phyloP scores from a whole-genome alignment of 306 rosid species.

The Trichosanthes cucumerina region DNA sequence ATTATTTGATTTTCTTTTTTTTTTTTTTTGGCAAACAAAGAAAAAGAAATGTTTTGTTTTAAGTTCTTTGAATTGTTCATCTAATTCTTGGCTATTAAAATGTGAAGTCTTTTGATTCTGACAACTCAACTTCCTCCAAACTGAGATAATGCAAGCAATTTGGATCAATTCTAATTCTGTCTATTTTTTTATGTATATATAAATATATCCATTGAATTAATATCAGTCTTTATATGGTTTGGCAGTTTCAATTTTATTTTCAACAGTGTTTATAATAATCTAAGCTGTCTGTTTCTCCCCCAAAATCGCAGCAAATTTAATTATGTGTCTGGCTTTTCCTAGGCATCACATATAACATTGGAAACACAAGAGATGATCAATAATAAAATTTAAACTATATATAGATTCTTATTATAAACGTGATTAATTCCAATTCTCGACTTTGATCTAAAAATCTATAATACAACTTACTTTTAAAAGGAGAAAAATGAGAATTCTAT shows the following conservation, averaged over 20 bases:
- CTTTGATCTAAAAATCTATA: not conserved
- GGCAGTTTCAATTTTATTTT: constrained; percentile 1
- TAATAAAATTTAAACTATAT: not conserved
- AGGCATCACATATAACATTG: not conserved
- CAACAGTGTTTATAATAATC: not conserved
- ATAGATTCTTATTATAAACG: not conserved
- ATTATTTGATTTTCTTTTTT: not conserved
- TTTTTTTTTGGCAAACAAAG: not conserved
- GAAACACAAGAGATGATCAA: not conserved
- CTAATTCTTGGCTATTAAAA: not conserved
- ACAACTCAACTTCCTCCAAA: constrained; percentile 1
- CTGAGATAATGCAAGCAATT: constrained; percentile 2
- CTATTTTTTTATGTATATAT: not conserved
- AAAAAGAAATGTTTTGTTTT: not conserved
- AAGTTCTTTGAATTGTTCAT: constrained; percentile 5
- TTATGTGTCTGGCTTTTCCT: not conserved
- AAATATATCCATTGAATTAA: not conserved
- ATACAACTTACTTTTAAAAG: not conserved
- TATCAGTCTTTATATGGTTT: not conserved
- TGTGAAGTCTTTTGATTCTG: not conserved
- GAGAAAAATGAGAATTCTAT: not conserved
- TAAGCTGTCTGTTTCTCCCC: constrained; percentile 1
- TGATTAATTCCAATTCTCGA: not conserved
- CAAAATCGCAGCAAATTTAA: not conserved
- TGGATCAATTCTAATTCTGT: not conserved